phyloP scores from a whole-genome alignment of 768 basidiomycete genomes.

The Leucosporidium yakuticum region DNA sequence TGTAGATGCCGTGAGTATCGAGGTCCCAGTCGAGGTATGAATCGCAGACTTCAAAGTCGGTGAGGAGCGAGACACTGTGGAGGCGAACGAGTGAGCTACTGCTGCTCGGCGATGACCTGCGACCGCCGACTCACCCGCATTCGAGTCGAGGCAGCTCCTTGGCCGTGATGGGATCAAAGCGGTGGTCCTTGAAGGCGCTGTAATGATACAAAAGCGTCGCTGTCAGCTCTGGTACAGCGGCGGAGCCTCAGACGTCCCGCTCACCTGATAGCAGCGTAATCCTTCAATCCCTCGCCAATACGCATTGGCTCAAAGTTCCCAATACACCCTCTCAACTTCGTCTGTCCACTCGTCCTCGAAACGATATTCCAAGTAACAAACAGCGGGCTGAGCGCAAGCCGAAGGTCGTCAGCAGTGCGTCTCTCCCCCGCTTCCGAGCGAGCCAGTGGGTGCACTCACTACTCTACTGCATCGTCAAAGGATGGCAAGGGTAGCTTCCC shows the following conservation, averaged over 20 bases:
- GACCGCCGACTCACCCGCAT: slow-evolving; percentile 63
- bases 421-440: neutral
- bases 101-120: too few species aligned
- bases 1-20: slow-evolving; percentile 85
- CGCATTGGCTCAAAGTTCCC: slow-evolving; percentile 78
- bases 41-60: slow-evolving; percentile 77
- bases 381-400: slow-evolving; percentile 58
- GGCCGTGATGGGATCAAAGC: slow-evolving; percentile 71
- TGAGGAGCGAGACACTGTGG: slow-evolving; percentile 78
- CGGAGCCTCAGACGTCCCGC: slow-evolving; percentile 1
- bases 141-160: slow-evolving; percentile 72
- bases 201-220: too few species aligned
- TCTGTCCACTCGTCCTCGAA: slow-evolving; percentile 53
- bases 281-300: slow-evolving; percentile 67
- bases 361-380: slow-evolving; percentile 95
- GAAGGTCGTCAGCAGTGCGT: slow-evolving; percentile 10
- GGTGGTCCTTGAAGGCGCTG: slow-evolving; percentile 75
- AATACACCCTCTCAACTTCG: slow-evolving; percentile 82
- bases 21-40: slow-evolving; percentile 90
- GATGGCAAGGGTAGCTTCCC: slow-evolving; percentile 31
- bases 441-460: slow-evolving; percentile 51
- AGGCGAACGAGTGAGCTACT: neutral
- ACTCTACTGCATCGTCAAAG: slow-evolving; percentile 58
- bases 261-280: slow-evolving; percentile 77
- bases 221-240: neutral